phyloP scores from a whole-genome alignment of 371 early-diverging fungal genomes.

The Haplosporangium sp. region DNA sequence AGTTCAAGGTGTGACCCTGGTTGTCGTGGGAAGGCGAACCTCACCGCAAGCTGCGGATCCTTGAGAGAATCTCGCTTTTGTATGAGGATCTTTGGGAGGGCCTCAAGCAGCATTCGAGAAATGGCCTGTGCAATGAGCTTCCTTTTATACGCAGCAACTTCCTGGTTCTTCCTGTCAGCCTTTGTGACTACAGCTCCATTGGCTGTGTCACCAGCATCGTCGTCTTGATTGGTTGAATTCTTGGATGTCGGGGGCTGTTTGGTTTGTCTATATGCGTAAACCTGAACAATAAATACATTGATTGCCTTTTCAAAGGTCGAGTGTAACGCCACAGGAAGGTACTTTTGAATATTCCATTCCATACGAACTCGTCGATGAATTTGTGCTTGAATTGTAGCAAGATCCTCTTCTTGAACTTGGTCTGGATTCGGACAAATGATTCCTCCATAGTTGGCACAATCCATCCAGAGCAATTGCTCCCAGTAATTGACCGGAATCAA shows the following conservation, averaged over 20 bases:
- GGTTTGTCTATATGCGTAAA: slow-evolving; percentile 57
- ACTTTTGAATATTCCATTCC: slow-evolving; percentile 92
- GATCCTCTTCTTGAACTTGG: slow-evolving; percentile 49
- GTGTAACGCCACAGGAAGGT: slow-evolving; percentile 83
- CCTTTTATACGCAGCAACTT: slow-evolving; percentile 51
- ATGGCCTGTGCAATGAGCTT: slow-evolving; percentile 62
- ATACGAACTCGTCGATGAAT: slow-evolving; percentile 63
- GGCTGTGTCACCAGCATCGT: background rate
- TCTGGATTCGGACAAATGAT: slow-evolving; percentile 56
- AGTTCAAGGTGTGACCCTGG: slow-evolving; percentile 76
- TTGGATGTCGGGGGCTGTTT: slow-evolving; percentile 28
- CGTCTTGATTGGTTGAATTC: slow-evolving; percentile 9
- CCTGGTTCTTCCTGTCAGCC: slow-evolving; percentile 43
- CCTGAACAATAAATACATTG: slow-evolving; percentile 67
- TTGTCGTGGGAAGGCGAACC: slow-evolving; percentile 71
- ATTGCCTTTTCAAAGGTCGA: slow-evolving; percentile 69
- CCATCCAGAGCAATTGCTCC: slow-evolving; percentile 94
- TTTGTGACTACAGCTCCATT: slow-evolving; percentile 22
- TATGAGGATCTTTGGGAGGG: slow-evolving; percentile 55
- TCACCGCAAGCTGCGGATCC: slow-evolving; percentile 37
- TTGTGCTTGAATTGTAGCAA: slow-evolving; percentile 27
- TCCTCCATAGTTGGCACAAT: slow-evolving; percentile 90
- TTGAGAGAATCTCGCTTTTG: slow-evolving; percentile 45
- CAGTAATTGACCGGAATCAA: slow-evolving; percentile 76
- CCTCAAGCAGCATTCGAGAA: slow-evolving; percentile 62